A percentile compares a stretch with the other conserved stretches of the same genome.
Evolutionary conservation across 352 stramenopile species (phyloP).

Genomic region (Phytophthora rubi): DNA sequence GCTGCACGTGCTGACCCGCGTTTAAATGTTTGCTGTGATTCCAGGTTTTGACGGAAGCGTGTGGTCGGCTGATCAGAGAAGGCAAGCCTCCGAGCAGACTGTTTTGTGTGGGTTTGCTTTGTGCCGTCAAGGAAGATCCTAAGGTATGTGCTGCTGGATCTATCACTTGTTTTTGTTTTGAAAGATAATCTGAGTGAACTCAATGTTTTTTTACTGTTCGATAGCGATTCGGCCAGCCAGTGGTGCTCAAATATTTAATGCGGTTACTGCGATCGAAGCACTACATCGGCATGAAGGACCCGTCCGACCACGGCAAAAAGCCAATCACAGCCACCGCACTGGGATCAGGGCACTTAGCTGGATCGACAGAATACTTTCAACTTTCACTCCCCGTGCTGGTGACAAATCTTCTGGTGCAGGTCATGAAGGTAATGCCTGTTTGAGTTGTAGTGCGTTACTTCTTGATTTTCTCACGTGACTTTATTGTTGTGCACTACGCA

Average conservation of each 20-base stretch:
- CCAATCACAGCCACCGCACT: conserved; percentile 20
- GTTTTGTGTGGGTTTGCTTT: conserved; percentile 66
- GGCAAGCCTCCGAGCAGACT: conserved; percentile 59
- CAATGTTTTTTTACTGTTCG: conserved; percentile 1
- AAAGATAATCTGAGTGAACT: not conserved
- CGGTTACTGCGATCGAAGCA: conserved; percentile 84
- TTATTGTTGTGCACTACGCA: conserved; percentile 13
- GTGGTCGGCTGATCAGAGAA: conserved; percentile 63
- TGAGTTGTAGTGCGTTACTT: not conserved
- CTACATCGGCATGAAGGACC: conserved; percentile 61
- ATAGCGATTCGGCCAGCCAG: conserved; percentile 60
- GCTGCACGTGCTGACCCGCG: not conserved
- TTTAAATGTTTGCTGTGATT: conserved; percentile 2
- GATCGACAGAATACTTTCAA: conserved; percentile 45
- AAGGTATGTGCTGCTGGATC: conserved; percentile 26
- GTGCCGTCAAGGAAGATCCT: conserved; percentile 60
- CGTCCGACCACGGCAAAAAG: conserved; percentile 40
- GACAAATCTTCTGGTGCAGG: conserved; percentile 68
- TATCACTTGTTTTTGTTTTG: not conserved
- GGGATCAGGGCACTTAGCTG: conserved; percentile 27
- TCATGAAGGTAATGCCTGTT: conserved; percentile 57
- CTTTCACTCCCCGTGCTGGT: conserved; percentile 77
- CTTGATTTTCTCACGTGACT: not conserved
- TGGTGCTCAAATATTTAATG: conserved; percentile 79
- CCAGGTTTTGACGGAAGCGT: conserved; percentile 59